Base-by-base conservation (phyloP, 2,329 filamentous ascomycete genomes). In the Cercospora beticola region DNA sequence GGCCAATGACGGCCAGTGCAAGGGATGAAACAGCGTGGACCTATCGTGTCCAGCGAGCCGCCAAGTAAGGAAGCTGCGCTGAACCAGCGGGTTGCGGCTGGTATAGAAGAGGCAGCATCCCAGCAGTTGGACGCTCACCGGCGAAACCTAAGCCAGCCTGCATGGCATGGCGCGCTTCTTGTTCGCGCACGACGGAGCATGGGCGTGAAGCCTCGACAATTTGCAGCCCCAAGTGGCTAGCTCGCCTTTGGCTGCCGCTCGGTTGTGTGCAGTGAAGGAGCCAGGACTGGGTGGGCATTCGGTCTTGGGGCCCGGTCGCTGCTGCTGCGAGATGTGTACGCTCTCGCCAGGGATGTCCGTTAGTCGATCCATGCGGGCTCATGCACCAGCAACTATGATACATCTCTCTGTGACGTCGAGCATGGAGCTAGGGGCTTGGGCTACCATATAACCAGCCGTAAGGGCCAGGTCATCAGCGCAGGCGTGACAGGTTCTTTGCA, bases 11-110 rank as follows among this genome's bases (percentile, higher is more conserved):
- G 74, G 72, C 40, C 63, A 65, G 71, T 71, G 77, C 76, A 78
- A 77, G 76, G 76, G 74, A 72, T 76, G 76, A 77, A 76, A 77
- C 75, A 68, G 66, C 71, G 73, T 73, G 67, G 70, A 72, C 70
- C 71, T 73, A 74, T 75, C 70, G 70, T 71, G 69, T 71, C 62
- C 68, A 72, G 65, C 66, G 68, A 62, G 60, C 64, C 69, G 71
- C 71, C 70, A 76, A 70, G 69, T 75, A 72, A 74, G 74, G 73
- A 70, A 71, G 68, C 62, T 57, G 62, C 56, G 62, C 62, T 64
- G 49, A 52, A 36, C 33, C 62, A 64, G 36, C 62, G 62, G 49
- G 49, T 67, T 54, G 70, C 72, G 66, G 64, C 64, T 69, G 69
- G 69, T 63, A 36, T 67, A 58, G 64, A 16, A 62, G 64, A 62